A percentile compares a stretch with the other conserved stretches of the same genome.
Evolutionary conservation across 148 eudicot genomes (phyloP).

Genomic region (Silene conica): DNA sequence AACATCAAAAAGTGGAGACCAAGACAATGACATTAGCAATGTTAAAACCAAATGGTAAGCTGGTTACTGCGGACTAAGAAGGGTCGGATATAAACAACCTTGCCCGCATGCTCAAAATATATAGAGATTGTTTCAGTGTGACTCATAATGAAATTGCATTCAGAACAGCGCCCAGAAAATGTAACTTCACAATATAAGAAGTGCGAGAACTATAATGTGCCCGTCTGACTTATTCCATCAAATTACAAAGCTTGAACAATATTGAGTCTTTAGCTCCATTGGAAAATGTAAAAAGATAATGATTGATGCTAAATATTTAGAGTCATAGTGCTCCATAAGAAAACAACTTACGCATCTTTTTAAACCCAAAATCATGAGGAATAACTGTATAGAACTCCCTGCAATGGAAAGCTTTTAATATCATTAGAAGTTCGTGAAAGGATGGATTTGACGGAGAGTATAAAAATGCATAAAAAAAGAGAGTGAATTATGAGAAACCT

Average conservation of each 20-base stretch:
- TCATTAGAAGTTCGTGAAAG: neutral
- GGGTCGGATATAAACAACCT: neutral
- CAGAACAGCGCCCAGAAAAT: neutral
- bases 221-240: neutral
- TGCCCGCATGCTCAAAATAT: neutral
- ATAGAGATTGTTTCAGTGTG: neutral
- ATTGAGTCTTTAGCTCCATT: neutral
- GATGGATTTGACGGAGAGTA: neutral
- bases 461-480: too few species aligned
- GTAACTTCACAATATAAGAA: neutral
- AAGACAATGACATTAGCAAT: neutral
- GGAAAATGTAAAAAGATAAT: neutral
- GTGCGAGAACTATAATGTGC: neutral
- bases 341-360: constrained; percentile 77
- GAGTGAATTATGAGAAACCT: neutral
- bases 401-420: constrained; percentile 30
- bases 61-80: neutral
- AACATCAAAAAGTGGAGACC: neutral
- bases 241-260: neutral
- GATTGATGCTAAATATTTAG: neutral
- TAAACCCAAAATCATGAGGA: constrained; percentile 97
- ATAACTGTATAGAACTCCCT: constrained; percentile 92
- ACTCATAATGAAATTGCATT: neutral
- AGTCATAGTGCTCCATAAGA: neutral
- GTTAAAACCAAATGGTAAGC: neutral